phyloP scores from a whole-genome alignment of 2,329 filamentous ascomycete species.

The Salinomyces thailandicus region DNA sequence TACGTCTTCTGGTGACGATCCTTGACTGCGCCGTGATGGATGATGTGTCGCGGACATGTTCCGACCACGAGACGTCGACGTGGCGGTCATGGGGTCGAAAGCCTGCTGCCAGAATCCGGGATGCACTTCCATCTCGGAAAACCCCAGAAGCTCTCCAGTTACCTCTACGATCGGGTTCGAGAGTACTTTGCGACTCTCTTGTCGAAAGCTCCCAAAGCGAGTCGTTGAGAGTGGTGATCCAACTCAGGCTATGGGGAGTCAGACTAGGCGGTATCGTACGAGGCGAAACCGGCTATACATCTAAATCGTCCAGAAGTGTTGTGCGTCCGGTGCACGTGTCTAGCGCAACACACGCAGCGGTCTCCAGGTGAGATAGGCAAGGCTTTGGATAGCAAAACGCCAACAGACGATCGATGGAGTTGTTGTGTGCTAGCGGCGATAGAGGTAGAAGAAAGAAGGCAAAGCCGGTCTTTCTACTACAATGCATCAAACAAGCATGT shows the following conservation, averaged over 20 bases:
- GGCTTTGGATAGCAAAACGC: neutral
- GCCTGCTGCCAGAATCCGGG: neutral
- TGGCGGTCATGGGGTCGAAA: neutral
- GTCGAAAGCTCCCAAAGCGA: constrained; percentile 3
- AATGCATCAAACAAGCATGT: neutral
- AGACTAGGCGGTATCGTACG: constrained; percentile 17
- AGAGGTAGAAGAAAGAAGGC: neutral
- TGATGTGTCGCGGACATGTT: constrained; percentile 1
- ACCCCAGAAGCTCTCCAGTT: no score
- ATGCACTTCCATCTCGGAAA: constrained; percentile 3
- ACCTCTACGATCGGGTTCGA: no score
- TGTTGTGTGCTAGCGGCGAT: no score
- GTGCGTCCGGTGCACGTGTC: neutral
- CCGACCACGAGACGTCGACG: constrained; percentile 1
- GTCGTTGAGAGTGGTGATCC: constrained; percentile 11
- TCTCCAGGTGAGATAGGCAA: neutral
- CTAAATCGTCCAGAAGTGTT: constrained; percentile 7
- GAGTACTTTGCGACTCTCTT: no score
- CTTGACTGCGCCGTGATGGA: constrained; percentile 1
- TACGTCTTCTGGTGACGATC: constrained; percentile 2
- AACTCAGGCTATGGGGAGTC: constrained; percentile 3
- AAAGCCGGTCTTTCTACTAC: neutral
- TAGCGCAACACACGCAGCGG: neutral
- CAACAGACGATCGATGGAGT: no score
- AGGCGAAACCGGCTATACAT: constrained; percentile 12